Base-by-base conservation (phyloP, 2,329 filamentous ascomycete species). In the Fusarium sp. region DNA sequence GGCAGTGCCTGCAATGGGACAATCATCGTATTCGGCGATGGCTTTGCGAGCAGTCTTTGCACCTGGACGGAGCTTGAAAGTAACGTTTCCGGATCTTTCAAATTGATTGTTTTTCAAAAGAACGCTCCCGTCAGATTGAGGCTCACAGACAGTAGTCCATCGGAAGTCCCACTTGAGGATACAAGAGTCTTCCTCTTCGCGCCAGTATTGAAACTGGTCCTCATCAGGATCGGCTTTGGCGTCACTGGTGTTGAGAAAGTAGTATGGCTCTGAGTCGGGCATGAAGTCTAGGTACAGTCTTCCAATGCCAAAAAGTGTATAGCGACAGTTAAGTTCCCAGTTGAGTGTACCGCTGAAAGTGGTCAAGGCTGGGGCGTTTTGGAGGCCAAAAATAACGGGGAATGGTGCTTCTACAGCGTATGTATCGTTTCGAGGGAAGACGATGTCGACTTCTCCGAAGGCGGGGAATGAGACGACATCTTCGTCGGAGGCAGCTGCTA, bases 361-460 rank as follows among this genome's bases (percentile, higher is more conserved):
- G 9, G 55, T 55, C 28, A 69, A 49, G 16, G 55, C 60, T 14
- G 66, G 55, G 3, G 66, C 55, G 13, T 69, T 69, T 48, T 69
- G 60, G 14, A 66, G 63, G 16, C 65, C 66, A 20, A 69, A 69
- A 10, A 69, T 69, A 20, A 69, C 45, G 4, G 50, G 66, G 11
- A 69, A 69, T 4, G 66, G 65, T 1, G 66, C 66, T 46, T 69
- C 66, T 11, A 28, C 60, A 10, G 60, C 66, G 34, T 69, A 69
- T 9, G 66, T 66, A 18, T 66, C 66, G n/a, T 69, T 21, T 7
- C 40, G 51, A 16, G 60, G 66, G n/a, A 69, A 69, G 6, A 69
- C 60, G 30, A 69, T 9, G 37, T 66, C 66, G 23, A 69, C 40
- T 46, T 69, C 66, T 23, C 66, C 66, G 16, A 59, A 48, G 4